phyloP scores from a whole-genome alignment of 2,329 filamentous ascomycete genomes.

The Colletotrichum tanaceti region DNA sequence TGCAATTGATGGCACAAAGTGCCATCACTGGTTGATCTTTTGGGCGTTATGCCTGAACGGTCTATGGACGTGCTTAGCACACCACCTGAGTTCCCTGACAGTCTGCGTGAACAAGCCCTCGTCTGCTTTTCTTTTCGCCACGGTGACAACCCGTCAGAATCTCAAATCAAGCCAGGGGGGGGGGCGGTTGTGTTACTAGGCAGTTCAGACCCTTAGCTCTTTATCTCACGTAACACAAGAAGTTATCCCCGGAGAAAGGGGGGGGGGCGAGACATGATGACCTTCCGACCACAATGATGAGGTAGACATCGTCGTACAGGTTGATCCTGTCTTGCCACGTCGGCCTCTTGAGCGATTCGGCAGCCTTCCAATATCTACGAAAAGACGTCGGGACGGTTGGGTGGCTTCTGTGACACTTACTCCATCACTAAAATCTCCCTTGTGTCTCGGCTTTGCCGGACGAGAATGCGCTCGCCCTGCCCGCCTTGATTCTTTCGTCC shows the following conservation, averaged over 20 bases:
- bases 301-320: slow-evolving; percentile 46
- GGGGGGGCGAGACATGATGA: slow-evolving; percentile 21
- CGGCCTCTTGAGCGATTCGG: slow-evolving; percentile 37
- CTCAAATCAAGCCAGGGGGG: neutral
- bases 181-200: slow-evolving; percentile 38
- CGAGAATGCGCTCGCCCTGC: too few species aligned
- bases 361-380: slow-evolving; percentile 48
- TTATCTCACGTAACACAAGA: neutral
- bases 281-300: slow-evolving; percentile 50
- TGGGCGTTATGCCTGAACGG: too few species aligned
- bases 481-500: slow-evolving; percentile 37
- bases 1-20: too few species aligned
- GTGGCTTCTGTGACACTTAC: slow-evolving; percentile 28
- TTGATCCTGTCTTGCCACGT: slow-evolving; percentile 44
- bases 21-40: too few species aligned
- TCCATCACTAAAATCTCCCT: neutral
- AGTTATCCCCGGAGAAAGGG: neutral
- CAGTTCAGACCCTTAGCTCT: neutral
- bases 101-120: slow-evolving; percentile 42
- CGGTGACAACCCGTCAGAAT: slow-evolving; percentile 6
- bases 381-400: slow-evolving; percentile 48
- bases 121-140: slow-evolving; percentile 25
- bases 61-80: too few species aligned
- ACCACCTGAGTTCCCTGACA: too few species aligned
- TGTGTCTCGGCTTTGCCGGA: neutral